A percentile compares a stretch with the other conserved stretches of the same genome.
These are phyloP conservation scores for Colletotrichum siamense DNA, from an alignment of 2,329 filamentous ascomycete species.

Conservation along the genomic window DNA sequence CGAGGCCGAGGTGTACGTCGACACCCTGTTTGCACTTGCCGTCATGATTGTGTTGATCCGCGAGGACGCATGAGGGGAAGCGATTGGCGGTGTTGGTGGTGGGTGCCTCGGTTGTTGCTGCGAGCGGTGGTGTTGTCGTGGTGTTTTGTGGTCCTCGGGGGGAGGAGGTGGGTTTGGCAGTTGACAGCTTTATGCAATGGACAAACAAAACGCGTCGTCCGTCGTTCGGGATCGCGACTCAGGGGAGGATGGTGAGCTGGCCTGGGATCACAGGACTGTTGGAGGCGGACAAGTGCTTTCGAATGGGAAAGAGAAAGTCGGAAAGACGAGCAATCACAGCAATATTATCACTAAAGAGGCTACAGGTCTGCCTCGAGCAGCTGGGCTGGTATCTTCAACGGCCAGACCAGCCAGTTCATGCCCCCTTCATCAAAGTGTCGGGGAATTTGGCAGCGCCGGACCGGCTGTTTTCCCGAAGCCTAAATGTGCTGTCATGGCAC, in stretches of 20 bases:
- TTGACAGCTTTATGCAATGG: conserved; percentile 11
- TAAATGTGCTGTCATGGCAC: neutral
- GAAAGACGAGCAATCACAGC: neutral
- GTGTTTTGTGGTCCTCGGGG: neutral
- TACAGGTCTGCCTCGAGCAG: neutral
- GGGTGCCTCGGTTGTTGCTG: neutral
- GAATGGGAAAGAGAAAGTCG: neutral
- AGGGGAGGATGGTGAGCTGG: neutral
- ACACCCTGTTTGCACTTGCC: conserved; percentile 59
- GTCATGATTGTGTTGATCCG: conserved; percentile 44
- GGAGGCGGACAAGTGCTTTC: neutral
- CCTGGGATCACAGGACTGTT: neutral
- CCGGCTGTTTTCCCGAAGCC: conserved; percentile 21
- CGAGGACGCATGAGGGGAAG: conserved; percentile 10
- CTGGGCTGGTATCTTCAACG: neutral
- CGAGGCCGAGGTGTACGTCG: conserved; percentile 63
- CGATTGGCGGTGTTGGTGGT: neutral
- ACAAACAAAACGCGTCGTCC: conserved; percentile 13
- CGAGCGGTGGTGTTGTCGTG: neutral
- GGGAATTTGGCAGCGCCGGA: conserved; percentile 15
- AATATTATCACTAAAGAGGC: neutral
- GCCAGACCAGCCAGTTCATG: neutral
- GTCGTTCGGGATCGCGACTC: neutral
- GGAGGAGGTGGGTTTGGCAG: conserved; percentile 3
- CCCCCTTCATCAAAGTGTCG: conserved; percentile 15